phyloP scores from a whole-genome alignment of 345 rosid species.

The Brassica incana region DNA sequence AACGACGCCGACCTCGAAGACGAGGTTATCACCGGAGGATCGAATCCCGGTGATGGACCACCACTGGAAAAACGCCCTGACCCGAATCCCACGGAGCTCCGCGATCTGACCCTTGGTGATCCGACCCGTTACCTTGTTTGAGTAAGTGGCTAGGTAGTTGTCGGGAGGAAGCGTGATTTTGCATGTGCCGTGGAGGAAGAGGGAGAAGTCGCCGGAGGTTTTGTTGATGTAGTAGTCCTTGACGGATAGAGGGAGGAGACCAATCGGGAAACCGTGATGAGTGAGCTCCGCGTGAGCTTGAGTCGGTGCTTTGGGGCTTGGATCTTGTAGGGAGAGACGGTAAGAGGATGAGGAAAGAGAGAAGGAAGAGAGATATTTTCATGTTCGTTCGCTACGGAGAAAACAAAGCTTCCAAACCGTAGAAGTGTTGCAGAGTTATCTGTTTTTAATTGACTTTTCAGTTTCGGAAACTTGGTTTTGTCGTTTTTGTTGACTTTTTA shows the following conservation, averaged over 20 bases:
- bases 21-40: conserved; percentile 68
- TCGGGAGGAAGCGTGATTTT: conserved; percentile 84
- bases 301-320: conserved; percentile 42
- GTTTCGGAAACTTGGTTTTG: background rate
- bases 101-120: conserved; percentile 68
- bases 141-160: conserved; percentile 84
- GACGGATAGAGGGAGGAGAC: conserved; percentile 72
- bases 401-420: background rate
- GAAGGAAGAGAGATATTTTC: conserved; percentile 37
- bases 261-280: conserved; percentile 75
- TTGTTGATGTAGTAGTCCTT: conserved; percentile 53
- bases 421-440: background rate
- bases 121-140: conserved; percentile 66
- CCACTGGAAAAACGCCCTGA: conserved; percentile 76
- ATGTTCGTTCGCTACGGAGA: conserved; percentile 12
- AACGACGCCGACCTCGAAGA: conserved; percentile 72
- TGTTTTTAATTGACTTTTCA: background rate
- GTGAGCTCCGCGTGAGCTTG: conserved; percentile 70
- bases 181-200: conserved; percentile 68
- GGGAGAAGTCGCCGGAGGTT: conserved; percentile 71
- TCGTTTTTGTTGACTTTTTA: background rate
- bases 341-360: conserved; percentile 31
- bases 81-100: conserved; percentile 76
- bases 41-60: conserved; percentile 92
- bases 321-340: conserved; percentile 41